These are phyloP conservation scores for Solidago caesia DNA, from an alignment of 129 eudicot genomes.

Conservation along the genomic window DNA sequence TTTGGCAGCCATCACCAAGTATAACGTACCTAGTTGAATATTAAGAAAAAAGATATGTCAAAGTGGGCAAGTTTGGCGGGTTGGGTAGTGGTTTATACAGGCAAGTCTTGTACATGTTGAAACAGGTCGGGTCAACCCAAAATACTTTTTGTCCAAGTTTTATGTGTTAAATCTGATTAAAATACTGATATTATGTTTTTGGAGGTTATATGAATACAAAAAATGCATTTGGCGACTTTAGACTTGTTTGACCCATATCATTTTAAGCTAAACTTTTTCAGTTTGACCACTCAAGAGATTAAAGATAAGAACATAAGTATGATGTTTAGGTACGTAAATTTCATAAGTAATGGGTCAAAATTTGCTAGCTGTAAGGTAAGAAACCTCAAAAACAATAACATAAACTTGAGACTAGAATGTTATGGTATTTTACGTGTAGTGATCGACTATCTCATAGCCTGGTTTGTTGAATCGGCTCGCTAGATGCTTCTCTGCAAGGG, in stretches of 20 bases:
- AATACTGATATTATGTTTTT: too few relatives aligned
- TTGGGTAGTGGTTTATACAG: too few relatives aligned
- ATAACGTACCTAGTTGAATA: constrained; percentile 39
- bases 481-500: constrained; percentile 61
- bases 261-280: too few relatives aligned
- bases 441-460: constrained; percentile 54
- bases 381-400: background rate
- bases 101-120: background rate
- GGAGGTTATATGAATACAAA: too few relatives aligned
- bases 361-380: background rate
- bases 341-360: background rate
- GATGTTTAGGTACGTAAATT: too few relatives aligned
- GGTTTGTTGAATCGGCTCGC: constrained; percentile 63
- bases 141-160: background rate
- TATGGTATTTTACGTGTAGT: constrained; percentile 47
- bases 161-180: background rate
- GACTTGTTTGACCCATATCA: too few relatives aligned
- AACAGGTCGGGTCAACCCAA: background rate
- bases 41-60: background rate
- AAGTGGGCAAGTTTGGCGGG: background rate
- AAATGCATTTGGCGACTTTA: too few relatives aligned
- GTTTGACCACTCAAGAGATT: too few relatives aligned
- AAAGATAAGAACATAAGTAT: too few relatives aligned
- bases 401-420: background rate
- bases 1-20: constrained; percentile 71